phyloP scores from a whole-genome alignment of 192 early-diverging fungal species.

The Umbelopsis ramanniana region DNA sequence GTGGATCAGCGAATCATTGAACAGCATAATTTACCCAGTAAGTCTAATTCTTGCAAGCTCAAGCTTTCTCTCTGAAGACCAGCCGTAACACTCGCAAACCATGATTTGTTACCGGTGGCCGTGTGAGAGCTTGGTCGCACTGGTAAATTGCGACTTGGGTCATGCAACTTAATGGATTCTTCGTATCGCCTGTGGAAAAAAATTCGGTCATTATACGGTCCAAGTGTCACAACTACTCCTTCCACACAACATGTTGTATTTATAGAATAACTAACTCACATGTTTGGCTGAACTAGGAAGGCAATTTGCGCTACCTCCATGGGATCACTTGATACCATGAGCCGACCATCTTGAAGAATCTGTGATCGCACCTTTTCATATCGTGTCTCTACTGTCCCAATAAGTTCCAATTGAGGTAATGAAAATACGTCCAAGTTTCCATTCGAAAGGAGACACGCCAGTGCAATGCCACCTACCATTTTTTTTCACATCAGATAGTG shows the following conservation, averaged over 20 bases:
- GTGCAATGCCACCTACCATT: not conserved
- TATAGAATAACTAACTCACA: slow-evolving; percentile 29
- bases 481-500: not conserved
- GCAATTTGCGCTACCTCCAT: slow-evolving; percentile 35
- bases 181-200: slow-evolving; percentile 30
- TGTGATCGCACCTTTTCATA: not conserved
- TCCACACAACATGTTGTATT: too few species aligned
- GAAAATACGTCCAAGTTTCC: slow-evolving; percentile 31
- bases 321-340: slow-evolving; percentile 33
- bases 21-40: slow-evolving; percentile 24
- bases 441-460: slow-evolving; percentile 24
- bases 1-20: not conserved
- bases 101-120: slow-evolving; percentile 29
- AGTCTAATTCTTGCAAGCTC: slow-evolving; percentile 35
- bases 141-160: slow-evolving; percentile 24
- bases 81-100: slow-evolving; percentile 37
- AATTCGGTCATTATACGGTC: too few species aligned
- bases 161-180: slow-evolving; percentile 35
- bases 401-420: slow-evolving; percentile 28
- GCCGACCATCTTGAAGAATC: slow-evolving; percentile 34
- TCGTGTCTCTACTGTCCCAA: not conserved
- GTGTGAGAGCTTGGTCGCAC: slow-evolving; percentile 23
- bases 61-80: slow-evolving; percentile 35
- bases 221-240: too few species aligned
- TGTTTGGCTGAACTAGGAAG: slow-evolving; percentile 22